Conservation (phyloP, 2,329 filamentous ascomycete species). For the Hypomyces rosellus region DNA sequence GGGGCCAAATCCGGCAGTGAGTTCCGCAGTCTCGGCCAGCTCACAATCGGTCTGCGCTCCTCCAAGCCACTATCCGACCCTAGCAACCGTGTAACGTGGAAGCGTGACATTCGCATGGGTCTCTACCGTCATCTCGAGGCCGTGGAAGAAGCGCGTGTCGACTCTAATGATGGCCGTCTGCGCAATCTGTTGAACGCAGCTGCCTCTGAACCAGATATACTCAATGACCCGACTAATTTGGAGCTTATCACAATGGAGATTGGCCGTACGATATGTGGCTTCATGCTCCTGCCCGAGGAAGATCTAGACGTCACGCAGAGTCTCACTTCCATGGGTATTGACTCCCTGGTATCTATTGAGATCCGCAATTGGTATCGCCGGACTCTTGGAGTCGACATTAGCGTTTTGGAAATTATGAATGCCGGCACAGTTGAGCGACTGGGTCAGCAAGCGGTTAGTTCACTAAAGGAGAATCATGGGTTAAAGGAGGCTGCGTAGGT, state of each 20-base stretch:
- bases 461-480: too few relatives aligned
- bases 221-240: not conserved
- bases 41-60: conserved; percentile 8
- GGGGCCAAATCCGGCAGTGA: not conserved
- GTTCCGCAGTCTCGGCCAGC: not conserved
- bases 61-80: conserved; percentile 9
- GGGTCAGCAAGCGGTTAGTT: too few relatives aligned
- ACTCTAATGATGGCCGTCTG: conserved; percentile 1
- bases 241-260: not conserved
- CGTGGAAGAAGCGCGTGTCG: too few relatives aligned
- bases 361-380: conserved; percentile 18
- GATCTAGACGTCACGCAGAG: conserved; percentile 12
- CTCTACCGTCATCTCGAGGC: conserved; percentile 7
- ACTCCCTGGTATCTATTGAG: conserved; percentile 20
- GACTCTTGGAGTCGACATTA: conserved; percentile 15
- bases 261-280: not conserved
- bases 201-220: not conserved
- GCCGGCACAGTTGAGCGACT: too few relatives aligned
- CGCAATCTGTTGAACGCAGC: not conserved
- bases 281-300: conserved; percentile 1
- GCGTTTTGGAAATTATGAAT: conserved; percentile 9
- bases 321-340: conserved; percentile 13
- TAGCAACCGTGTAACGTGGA: conserved; percentile 13
- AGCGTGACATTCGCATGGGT: conserved; percentile 13
- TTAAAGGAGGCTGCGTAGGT: too few relatives aligned